Evolutionary conservation across 176 grass and related monocot genomes (phyloP), one percentile per base, ranked within the genome.

Genomic region (Carex pumila): DNA sequence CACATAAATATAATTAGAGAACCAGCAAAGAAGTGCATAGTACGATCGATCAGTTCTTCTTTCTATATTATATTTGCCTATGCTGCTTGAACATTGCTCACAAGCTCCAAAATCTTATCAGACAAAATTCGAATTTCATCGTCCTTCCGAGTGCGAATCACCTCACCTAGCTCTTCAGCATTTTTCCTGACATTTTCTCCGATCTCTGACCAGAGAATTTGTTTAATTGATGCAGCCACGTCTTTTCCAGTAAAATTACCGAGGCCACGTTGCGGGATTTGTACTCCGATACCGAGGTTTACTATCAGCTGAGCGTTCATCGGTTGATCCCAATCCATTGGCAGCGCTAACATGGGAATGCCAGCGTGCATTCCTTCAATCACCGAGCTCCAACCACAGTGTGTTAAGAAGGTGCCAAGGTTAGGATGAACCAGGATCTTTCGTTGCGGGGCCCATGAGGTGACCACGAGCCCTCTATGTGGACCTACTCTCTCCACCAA

Each of bases 381-480:
- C 59, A 91, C 91, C 2, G 94, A 97, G 91, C 89, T 97, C 94
- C 94, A 97, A 11, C 94, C 91, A 83, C 88, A 93, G 88, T 97
- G 94, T 15, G 86, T 91, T 58, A 97, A 60, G 86, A 97, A 97
- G 50, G 87, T 79, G 60, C 91, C 88, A 58, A 90, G 86, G 15
- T 78, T 62, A 0, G 0, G 53, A 83, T 91, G 91, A 12, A 34
- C 34, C n/a, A 97, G 86, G 36, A 93, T 43, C 10, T 80, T 85
- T 18, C 86, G 71, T 88, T 97, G 94, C 47, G 91, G 89, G 32
- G 80, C 91, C 91, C 94, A 97, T 29, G 88, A 88, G 25, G 92
- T 81, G 34, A 89, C 22, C 34, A 95, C 93, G 80, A 89, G n/a
- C 80, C 93, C 93, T 41, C 70, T 87, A 22, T 65, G 60, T 7